phyloP scores from a whole-genome alignment of 2,329 filamentous ascomycete species.

The Nothomitra cinnamomea region DNA sequence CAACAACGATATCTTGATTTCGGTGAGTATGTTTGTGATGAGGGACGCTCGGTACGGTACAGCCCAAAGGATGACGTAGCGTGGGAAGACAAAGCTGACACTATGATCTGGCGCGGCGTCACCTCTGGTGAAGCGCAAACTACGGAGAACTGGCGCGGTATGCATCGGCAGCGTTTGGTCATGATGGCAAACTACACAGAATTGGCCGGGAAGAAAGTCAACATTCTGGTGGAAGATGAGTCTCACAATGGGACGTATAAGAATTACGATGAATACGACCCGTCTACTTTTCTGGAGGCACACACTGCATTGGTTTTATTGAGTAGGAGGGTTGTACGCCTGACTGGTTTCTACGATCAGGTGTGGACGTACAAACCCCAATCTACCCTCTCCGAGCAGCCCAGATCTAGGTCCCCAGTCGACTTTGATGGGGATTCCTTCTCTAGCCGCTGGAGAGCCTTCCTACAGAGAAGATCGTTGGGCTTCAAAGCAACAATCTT shows the following conservation, averaged over 20 bases:
- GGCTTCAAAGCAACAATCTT: slow-evolving; percentile 66
- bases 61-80: no score
- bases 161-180: slow-evolving; percentile 24
- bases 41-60: no score
- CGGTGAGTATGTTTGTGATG: no score
- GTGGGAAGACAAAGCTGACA: slow-evolving; percentile 42
- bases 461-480: slow-evolving; percentile 50
- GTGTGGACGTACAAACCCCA: slow-evolving; percentile 15
- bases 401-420: slow-evolving; percentile 46
- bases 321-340: slow-evolving; percentile 22
- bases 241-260: no score
- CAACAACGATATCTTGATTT: no score
- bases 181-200: slow-evolving; percentile 20
- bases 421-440: slow-evolving; percentile 65
- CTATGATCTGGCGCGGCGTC: slow-evolving; percentile 46
- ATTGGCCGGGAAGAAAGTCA: slow-evolving; percentile 14
- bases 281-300: slow-evolving; percentile 19
- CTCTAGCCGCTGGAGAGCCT: slow-evolving; percentile 49
- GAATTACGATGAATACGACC: no score
- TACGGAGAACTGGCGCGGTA: slow-evolving; percentile 19
- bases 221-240: slow-evolving; percentile 17
- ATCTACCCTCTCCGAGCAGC: slow-evolving; percentile 21
- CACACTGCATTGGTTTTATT: no score
- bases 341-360: slow-evolving; percentile 22
- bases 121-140: slow-evolving; percentile 43